Conservation (phyloP, 768 basidiomycete genomes). For the Podaxis sp. region DNA sequence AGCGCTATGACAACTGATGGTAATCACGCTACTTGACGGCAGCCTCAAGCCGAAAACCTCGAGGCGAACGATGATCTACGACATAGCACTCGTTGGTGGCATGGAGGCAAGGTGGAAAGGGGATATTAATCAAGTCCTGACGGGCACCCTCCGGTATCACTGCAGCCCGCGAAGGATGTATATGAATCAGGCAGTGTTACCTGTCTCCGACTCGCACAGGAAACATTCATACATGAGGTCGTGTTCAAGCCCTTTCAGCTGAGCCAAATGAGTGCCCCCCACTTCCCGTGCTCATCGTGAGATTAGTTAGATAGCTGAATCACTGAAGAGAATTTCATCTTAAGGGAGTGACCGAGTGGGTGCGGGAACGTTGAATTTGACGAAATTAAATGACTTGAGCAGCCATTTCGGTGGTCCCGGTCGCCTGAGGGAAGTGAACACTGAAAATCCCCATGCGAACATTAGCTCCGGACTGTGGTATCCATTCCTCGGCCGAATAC, state of each 20-base stretch:
- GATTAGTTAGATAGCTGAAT: not conserved
- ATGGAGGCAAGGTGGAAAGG: not conserved
- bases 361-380: not conserved
- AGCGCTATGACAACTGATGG: not conserved
- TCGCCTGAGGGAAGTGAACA: not conserved
- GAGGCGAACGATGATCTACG: conserved; percentile 1
- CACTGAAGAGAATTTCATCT: not conserved
- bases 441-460: not conserved
- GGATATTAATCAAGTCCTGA: not conserved
- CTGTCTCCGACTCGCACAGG: not conserved
- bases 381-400: not conserved
- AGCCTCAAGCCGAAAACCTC: not conserved
- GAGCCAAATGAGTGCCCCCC: not conserved
- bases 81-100: conserved; percentile 1
- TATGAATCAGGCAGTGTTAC: conserved; percentile 10
- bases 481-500: not conserved
- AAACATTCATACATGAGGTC: not conserved
- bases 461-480: not conserved
- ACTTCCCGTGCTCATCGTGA: conserved; percentile 7
- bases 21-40: not conserved
- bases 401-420: not conserved
- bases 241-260: not conserved
- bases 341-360: not conserved
- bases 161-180: not conserved
- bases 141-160: conserved; percentile 1